Conservation (phyloP, 1,284 basidiomycete species). For the Porphyrellus sp. region DNA sequence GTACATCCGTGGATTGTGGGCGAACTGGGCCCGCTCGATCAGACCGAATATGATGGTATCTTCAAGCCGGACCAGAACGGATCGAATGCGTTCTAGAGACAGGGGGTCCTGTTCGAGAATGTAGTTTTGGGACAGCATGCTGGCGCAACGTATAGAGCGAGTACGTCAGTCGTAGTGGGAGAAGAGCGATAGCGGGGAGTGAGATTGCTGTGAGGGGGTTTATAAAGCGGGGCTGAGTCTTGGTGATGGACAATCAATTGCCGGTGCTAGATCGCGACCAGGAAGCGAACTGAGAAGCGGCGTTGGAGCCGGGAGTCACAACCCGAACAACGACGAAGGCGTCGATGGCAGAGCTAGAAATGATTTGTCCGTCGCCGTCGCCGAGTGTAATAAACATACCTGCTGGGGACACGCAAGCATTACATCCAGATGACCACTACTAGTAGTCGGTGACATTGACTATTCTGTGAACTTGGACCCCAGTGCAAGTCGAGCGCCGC, state of each 20-base stretch:
- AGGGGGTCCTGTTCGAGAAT: slow-evolving; percentile 73
- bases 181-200: neutral
- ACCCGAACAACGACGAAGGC: too few relatives aligned
- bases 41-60: slow-evolving; percentile 98
- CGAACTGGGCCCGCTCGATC: slow-evolving; percentile 97
- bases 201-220: neutral
- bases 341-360: too few relatives aligned
- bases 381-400: too few relatives aligned
- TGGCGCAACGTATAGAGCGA: neutral
- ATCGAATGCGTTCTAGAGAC: slow-evolving; percentile 82
- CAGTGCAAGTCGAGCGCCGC: too few relatives aligned
- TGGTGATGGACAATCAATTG: neutral
- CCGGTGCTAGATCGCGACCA: neutral
- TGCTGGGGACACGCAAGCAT: too few relatives aligned
- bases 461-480: too few relatives aligned
- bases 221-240: slow-evolving; percentile 17
- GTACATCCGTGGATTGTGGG: slow-evolving; percentile 92
- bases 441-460: too few relatives aligned
- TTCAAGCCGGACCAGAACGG: slow-evolving; percentile 86
- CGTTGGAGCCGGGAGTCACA: too few relatives aligned
- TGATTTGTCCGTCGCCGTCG: too few relatives aligned
- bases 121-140: slow-evolving; percentile 69
- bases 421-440: too few relatives aligned
- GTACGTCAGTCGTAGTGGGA: slow-evolving; percentile 9
- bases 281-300: neutral